Evolutionary conservation across 1,139 yeast genomes (phyloP), one percentile per base, ranked within the genome.

Genomic region (Pichia sp.): DNA sequence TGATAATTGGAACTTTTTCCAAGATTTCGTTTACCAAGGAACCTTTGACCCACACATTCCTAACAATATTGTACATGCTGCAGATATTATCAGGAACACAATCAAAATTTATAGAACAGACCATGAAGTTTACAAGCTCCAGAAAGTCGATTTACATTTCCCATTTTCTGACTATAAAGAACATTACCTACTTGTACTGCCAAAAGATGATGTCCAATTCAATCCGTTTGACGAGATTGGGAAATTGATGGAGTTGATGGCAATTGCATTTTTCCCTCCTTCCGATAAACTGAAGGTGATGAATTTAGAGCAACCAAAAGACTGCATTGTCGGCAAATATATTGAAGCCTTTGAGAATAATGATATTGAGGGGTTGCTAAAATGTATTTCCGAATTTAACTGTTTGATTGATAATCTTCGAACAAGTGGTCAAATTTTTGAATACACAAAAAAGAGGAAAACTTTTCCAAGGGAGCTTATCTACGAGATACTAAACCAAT

Each of bases 141-240:
- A 63, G n/a, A 65, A 61, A 31, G 60, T 65, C 19, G 45, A 55
- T 8, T 34, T 80, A 70, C 64, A 71, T 62, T 60, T 66, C 72
- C 57, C 75, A 69, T 58, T 68, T 72, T 44, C 71, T 74, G 57
- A 77, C 1, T 72, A 66, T 50, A 60, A 57, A 42, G 73, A 70
- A 45, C 57, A 67, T n/a, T 69, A 68, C 48, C 40, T 61, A 13
- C 57, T 70, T 32, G 63, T 62, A 3, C 38, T 65, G 10, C 81
- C 83, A 3, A 79, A 78, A 58, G 72, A 75, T 51, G 61, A 57
- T 15, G 79, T 80, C 53, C 87, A 82, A 59, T 74, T 85, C 57
- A 84, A 87, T 63, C 93, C 96, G 4, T 73, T 87, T 59, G 78
- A 76, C 49, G 97, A 90, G 64, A 78, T 90, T 50, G 87, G 86